Evolutionary conservation across 805 yeast species (phyloP).

Genomic region (Maudiozyma saulgeensis): DNA sequence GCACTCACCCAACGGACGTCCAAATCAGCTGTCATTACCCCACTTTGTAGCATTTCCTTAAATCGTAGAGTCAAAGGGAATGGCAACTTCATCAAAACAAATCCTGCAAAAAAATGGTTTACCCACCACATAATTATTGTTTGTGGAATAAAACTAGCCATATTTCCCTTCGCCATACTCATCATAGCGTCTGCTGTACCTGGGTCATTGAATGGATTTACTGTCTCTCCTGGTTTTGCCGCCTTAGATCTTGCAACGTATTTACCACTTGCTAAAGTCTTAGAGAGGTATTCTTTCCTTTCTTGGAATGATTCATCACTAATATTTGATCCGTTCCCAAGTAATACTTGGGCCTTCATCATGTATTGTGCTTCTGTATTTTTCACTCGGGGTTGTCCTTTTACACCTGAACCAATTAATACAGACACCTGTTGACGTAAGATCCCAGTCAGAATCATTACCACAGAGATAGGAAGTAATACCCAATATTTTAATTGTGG

Average conservation of each 20-base stretch:
- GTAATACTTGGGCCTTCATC: slow-evolving; percentile 47
- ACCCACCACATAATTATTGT: slow-evolving; percentile 95
- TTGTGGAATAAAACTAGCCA: slow-evolving; percentile 83
- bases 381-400: slow-evolving; percentile 41
- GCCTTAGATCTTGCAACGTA: slow-evolving; percentile 39
- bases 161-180: slow-evolving; percentile 69
- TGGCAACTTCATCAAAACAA: slow-evolving; percentile 78
- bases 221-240: slow-evolving; percentile 30
- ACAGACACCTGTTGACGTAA: slow-evolving; percentile 59
- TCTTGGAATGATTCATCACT: slow-evolving; percentile 42
- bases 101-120: slow-evolving; percentile 85
- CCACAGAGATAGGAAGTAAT: slow-evolving; percentile 75
- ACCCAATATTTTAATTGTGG: slow-evolving; percentile 86
- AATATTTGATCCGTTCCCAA: slow-evolving; percentile 44
- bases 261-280: slow-evolving; percentile 42
- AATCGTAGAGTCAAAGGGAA: slow-evolving; percentile 85
- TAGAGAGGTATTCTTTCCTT: slow-evolving; percentile 41
- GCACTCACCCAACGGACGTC: slow-evolving; percentile 90
- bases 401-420: slow-evolving; percentile 50
- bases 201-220: slow-evolving; percentile 65
- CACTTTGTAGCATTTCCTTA: slow-evolving; percentile 85
- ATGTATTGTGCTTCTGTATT: slow-evolving; percentile 58
- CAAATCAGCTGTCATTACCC: slow-evolving; percentile 73
- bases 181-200: slow-evolving; percentile 61
- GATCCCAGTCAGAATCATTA: slow-evolving; percentile 82